Conservation (phyloP, 2,329 filamentous ascomycete species). For the Sclerotinia glacialis region DNA sequence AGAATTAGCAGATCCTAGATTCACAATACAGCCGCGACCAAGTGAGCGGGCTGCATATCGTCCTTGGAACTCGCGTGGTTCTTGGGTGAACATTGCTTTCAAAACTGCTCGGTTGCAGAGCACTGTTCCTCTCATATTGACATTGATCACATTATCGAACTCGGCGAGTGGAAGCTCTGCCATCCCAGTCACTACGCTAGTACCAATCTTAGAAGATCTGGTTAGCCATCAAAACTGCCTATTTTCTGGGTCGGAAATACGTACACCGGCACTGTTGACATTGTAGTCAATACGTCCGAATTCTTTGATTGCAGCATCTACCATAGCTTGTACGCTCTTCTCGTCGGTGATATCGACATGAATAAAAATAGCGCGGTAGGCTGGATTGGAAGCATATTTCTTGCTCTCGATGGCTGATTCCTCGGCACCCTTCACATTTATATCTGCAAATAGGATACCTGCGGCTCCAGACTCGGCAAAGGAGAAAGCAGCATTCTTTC, state of each 20-base stretch:
- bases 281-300: slow-evolving; percentile 53
- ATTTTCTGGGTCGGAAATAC: no score
- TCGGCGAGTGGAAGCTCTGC: not conserved
- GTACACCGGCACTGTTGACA: slow-evolving; percentile 48
- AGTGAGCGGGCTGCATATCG: not conserved
- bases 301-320: slow-evolving; percentile 40
- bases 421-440: slow-evolving; percentile 29
- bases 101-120: not conserved
- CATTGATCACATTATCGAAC: not conserved
- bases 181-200: not conserved
- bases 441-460: slow-evolving; percentile 36
- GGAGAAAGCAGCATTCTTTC: not conserved
- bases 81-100: not conserved
- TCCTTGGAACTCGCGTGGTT: not conserved
- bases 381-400: slow-evolving; percentile 31
- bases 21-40: not conserved
- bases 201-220: not conserved
- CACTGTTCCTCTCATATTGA: slow-evolving; percentile 3
- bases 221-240: no score
- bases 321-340: slow-evolving; percentile 26
- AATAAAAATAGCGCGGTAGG: slow-evolving; percentile 30
- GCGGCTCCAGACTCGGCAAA: slow-evolving; percentile 6
- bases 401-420: slow-evolving; percentile 27
- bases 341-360: slow-evolving; percentile 34
- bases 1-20: not conserved